Conservation (phyloP, 495 filamentous ascomycete species). For the Hamigera avellanea region DNA sequence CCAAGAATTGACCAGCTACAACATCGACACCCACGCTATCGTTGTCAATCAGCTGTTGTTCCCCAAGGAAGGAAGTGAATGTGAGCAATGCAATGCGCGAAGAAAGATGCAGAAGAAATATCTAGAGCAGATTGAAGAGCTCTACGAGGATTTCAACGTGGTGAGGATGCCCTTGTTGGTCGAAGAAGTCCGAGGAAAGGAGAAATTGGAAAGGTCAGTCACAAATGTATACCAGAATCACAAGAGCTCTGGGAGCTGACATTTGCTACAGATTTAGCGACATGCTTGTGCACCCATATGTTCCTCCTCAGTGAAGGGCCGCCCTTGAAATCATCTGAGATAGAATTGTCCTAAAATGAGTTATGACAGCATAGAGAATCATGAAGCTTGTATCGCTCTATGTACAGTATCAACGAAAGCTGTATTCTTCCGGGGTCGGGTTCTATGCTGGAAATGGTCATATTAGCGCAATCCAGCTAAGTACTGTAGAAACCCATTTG, state of each 20-base stretch:
- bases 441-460: too few species aligned
- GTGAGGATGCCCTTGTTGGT: slow-evolving; percentile 93
- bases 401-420: slow-evolving; percentile 6
- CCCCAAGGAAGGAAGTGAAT: slow-evolving; percentile 73
- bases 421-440: too few species aligned
- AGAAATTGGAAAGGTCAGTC: slow-evolving; percentile 70
- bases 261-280: slow-evolving; percentile 57
- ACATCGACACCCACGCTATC: slow-evolving; percentile 93
- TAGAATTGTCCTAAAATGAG: slow-evolving; percentile 17
- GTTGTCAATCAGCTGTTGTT: slow-evolving; percentile 98
- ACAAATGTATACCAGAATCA: neutral
- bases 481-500: too few species aligned
- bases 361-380: slow-evolving; percentile 39
- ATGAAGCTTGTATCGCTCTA: slow-evolving; percentile 12
- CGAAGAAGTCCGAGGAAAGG: slow-evolving; percentile 91
- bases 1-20: slow-evolving; percentile 86
- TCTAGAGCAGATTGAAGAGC: slow-evolving; percentile 93
- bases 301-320: slow-evolving; percentile 51
- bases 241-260: too few species aligned
- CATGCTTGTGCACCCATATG: slow-evolving; percentile 80
- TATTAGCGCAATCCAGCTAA: slow-evolving; percentile 3
- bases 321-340: neutral
- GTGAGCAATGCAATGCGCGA: slow-evolving; percentile 90
- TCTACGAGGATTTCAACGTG: slow-evolving; percentile 99
- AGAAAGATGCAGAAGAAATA: slow-evolving; percentile 99